Conservation (phyloP, 352 stramenopile species). For the Phytophthora europaea region DNA sequence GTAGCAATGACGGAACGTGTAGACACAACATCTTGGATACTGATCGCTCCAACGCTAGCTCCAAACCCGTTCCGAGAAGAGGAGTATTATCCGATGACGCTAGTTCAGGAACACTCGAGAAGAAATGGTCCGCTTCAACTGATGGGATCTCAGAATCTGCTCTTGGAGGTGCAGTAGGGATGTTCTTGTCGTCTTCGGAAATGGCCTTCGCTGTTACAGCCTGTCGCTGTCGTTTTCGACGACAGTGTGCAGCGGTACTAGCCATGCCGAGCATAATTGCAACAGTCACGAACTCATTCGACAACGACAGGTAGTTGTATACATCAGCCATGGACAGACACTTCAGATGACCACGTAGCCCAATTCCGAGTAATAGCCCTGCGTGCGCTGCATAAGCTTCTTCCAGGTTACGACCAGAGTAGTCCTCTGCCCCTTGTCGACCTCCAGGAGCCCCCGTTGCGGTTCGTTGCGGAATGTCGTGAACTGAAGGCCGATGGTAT, state of each 20-base stretch:
- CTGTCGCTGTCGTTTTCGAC: constrained; percentile 57
- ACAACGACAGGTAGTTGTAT: constrained; percentile 98
- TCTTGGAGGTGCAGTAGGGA: constrained; percentile 8
- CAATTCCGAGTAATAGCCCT: constrained; percentile 96
- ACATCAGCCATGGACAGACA: constrained; percentile 97
- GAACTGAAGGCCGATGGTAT: constrained; percentile 93
- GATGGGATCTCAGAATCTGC: constrained; percentile 24
- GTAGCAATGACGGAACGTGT: constrained; percentile 97
- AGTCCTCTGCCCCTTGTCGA: constrained; percentile 27
- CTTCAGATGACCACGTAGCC: constrained; percentile 94
- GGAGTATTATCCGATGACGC: constrained; percentile 41
- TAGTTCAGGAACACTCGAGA: constrained; percentile 37
- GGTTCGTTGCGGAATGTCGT: constrained; percentile 30
- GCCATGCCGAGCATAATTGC: constrained; percentile 98
- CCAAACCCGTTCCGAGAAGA: constrained; percentile 53
- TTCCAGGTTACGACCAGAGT: constrained; percentile 63
- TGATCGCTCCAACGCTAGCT: constrained; percentile 84
- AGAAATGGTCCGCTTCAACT: constrained; percentile 31
- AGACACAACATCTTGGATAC: constrained; percentile 99
- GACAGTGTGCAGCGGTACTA: constrained; percentile 92
- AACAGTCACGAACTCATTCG: constrained; percentile 97
- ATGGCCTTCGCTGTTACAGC: constrained; percentile 11
- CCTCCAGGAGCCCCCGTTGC: constrained; percentile 9
- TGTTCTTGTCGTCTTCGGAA: neutral
- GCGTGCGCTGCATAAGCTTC: constrained; percentile 93